Percentiles rank a stretch among this genome's conserved stretches.
These are phyloP conservation scores for Penicillium flavigenum DNA, from an alignment of 495 filamentous ascomycete species.

Conservation along the genomic window DNA sequence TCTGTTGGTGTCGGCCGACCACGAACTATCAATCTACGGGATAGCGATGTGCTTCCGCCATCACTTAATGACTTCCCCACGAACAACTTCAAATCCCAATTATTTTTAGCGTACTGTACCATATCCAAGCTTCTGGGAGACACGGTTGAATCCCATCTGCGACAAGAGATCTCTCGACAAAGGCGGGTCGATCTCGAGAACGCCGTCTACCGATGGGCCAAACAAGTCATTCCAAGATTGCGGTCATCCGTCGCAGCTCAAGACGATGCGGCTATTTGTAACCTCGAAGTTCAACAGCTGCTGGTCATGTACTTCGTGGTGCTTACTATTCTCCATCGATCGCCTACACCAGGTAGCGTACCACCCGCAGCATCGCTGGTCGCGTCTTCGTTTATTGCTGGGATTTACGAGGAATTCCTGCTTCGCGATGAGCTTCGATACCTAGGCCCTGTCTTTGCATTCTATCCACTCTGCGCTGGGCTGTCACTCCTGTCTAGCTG, in stretches of 20 bases:
- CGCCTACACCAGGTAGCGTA: constrained; percentile 26
- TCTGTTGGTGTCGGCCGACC: constrained; percentile 33
- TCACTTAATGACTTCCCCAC: constrained; percentile 30
- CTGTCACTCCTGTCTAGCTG: constrained; percentile 29
- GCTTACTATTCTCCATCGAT: constrained; percentile 29
- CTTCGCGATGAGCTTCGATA: constrained; percentile 32
- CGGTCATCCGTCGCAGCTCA: constrained; percentile 19
- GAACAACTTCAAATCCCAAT: constrained; percentile 26
- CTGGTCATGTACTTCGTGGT: constrained; percentile 33
- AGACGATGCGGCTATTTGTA: constrained; percentile 23
- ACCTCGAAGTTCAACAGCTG: constrained; percentile 27
- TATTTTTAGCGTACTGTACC: constrained; percentile 31
- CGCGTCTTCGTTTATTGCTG: constrained; percentile 32
- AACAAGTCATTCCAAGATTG: constrained; percentile 30
- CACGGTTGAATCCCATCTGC: constrained; percentile 29
- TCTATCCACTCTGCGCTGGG: constrained; percentile 30
- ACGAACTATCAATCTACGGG: constrained; percentile 30
- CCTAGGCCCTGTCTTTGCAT: constrained; percentile 30
- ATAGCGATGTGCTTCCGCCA: constrained; percentile 33
- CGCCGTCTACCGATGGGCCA: constrained; percentile 32
- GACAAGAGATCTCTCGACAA: constrained; percentile 29
- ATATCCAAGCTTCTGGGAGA: constrained; percentile 31
- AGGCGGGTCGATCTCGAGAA: constrained; percentile 30
- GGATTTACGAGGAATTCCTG: constrained; percentile 35
- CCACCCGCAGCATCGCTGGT: constrained; percentile 28